Evolutionary conservation across 2,329 filamentous ascomycete species (phyloP).

Genomic region (Trichoderma simmonsii): DNA sequence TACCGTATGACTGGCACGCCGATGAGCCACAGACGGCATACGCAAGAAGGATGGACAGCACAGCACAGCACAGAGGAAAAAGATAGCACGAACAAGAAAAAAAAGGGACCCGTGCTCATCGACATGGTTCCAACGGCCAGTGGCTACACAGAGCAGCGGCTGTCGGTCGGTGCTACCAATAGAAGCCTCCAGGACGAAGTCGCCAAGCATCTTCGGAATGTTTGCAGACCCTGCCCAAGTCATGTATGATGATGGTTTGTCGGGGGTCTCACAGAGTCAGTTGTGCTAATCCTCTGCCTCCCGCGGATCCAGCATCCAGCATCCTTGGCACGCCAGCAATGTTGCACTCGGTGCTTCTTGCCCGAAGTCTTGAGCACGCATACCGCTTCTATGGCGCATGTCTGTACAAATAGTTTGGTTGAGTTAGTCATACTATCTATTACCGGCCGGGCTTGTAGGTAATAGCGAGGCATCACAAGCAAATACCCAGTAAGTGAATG

Average conservation of each 20-base stretch:
- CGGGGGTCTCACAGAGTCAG: background rate
- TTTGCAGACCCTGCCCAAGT: background rate
- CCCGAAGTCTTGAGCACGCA: background rate
- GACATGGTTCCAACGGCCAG: background rate
- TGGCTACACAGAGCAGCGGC: background rate
- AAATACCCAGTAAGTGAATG: background rate
- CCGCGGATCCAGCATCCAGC: background rate
- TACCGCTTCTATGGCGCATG: background rate
- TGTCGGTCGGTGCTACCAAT: background rate
- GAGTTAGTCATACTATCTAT: background rate
- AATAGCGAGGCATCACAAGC: background rate
- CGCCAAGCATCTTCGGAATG: conserved; percentile 8
- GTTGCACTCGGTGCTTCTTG: background rate
- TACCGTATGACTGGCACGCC: background rate
- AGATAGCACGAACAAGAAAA: background rate
- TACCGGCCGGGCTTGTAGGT: background rate
- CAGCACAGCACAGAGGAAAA: background rate
- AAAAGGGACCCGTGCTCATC: background rate
- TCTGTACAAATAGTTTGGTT: background rate
- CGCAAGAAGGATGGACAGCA: background rate
- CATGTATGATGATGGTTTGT: background rate
- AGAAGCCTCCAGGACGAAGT: background rate
- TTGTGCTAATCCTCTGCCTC: background rate
- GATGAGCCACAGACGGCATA: background rate
- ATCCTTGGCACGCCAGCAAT: background rate